Evolutionary conservation across 805 yeast species (phyloP).

Genomic region (Hanseniaspora nectarophila): DNA sequence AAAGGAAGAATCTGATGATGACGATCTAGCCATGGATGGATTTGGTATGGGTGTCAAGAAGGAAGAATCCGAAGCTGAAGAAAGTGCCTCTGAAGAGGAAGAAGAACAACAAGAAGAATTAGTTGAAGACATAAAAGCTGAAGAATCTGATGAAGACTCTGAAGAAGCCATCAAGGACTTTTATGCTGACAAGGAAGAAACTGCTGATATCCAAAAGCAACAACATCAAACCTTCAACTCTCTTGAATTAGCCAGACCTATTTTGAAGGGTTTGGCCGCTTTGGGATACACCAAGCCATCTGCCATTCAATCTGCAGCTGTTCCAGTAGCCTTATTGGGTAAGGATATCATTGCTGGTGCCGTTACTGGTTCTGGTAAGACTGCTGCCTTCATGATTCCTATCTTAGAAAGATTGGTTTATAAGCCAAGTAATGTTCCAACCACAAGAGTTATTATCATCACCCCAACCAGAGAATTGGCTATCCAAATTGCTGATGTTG

Average conservation of each 20-base stretch:
- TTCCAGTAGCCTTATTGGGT: slow-evolving; percentile 86
- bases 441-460: slow-evolving; percentile 81
- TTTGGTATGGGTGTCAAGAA: slow-evolving; percentile 31
- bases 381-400: slow-evolving; percentile 96
- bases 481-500: slow-evolving; percentile 90
- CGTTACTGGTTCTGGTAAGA: slow-evolving; percentile 97
- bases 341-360: slow-evolving; percentile 98
- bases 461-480: slow-evolving; percentile 98
- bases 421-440: slow-evolving; percentile 73
- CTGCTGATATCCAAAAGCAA: slow-evolving; percentile 40
- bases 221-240: slow-evolving; percentile 59
- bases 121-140: slow-evolving; percentile 14
- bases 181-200: slow-evolving; percentile 49
- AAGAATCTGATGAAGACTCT: slow-evolving; percentile 31
- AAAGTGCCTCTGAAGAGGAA: slow-evolving; percentile 25
- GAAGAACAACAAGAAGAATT: slow-evolving; percentile 21
- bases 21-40: slow-evolving; percentile 31
- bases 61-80: slow-evolving; percentile 26
- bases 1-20: slow-evolving; percentile 32
- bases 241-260: slow-evolving; percentile 77
- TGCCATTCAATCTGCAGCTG: slow-evolving; percentile 85
- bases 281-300: slow-evolving; percentile 83
- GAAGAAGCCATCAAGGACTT: slow-evolving; percentile 75
- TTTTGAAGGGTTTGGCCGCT: slow-evolving; percentile 66
- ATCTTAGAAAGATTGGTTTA: slow-evolving; percentile 82